Base-by-base conservation (phyloP, 1,284 basidiomycete species). In the Omphalotus olearius region DNA sequence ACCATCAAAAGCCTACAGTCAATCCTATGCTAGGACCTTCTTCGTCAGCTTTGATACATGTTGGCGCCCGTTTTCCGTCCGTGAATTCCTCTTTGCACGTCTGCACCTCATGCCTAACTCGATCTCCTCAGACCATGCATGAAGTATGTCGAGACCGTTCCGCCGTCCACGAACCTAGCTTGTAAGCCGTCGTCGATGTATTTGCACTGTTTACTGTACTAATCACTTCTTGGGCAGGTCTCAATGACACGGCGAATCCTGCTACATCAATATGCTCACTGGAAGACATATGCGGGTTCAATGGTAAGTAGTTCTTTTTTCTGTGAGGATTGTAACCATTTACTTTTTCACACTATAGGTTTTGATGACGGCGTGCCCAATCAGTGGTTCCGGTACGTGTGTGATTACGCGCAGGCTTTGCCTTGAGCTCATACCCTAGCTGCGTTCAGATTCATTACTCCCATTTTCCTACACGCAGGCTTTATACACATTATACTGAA, bases 21-120 rank as follows among this genome's bases (percentile, higher is more conserved):
- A 97, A 97, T 65, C 88, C 87, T 6, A 97, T 98, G 93, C 73
- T 94, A 25, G 95, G 95, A 0, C 95, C 95, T 0, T 88, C 91
- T 0, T 80, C 80, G 38, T 84, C 85, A 41, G 92, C 90, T 3
- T 71, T 98, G 14, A 93, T 98, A 59, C 83, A 89, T 58, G 74
- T 93, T 44, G 95, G 89, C n/a, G 93, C 94, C 14, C 89, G 96
- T 14, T 98, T 95, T 64, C 91, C 91, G 48, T 6, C 84, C 88
- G 2, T 88, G 85, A 62, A 25, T 20, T 23, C 5, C 25, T 3
- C 23, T 23, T 26, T 10, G 33, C 17, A 35, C 17, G 45, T 17
- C 17, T 33, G 7, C 30, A 10, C 30, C 30, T 33, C 30, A 13
- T 33, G 30, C 30, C 30, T 33, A 7, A 33, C 13, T 33, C 30